Evolutionary conservation across 371 early-diverging fungal species (phyloP).

Genomic region (Gilbertella persicaria): DNA sequence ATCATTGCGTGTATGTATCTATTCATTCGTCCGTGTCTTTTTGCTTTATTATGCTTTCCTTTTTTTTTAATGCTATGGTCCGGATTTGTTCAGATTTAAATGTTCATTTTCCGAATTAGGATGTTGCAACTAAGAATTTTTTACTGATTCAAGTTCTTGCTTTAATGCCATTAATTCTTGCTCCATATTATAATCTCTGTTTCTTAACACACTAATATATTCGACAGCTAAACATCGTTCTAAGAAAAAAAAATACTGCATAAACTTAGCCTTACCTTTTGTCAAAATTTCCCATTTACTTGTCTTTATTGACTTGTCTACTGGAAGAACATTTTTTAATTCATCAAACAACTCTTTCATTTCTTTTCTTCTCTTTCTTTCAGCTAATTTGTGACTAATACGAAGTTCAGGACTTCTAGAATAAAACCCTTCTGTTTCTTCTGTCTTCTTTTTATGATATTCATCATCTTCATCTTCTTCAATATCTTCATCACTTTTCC

Average conservation of each 20-base stretch:
- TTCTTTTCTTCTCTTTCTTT: constrained; percentile 74
- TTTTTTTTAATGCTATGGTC: too few species aligned
- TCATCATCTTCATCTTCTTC: neutral
- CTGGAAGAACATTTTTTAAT: constrained; percentile 63
- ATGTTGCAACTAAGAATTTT: too few species aligned
- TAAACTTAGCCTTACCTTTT: constrained; percentile 47
- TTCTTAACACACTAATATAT: constrained; percentile 10
- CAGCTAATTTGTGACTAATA: constrained; percentile 76
- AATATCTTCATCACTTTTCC: neutral
- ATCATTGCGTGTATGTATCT: too few species aligned
- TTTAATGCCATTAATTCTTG: constrained; percentile 10
- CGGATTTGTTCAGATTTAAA: too few species aligned
- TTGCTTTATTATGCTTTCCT: too few species aligned
- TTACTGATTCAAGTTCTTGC: constrained; percentile 7
- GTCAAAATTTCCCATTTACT: constrained; percentile 82
- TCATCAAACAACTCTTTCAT: constrained; percentile 86
- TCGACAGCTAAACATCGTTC: constrained; percentile 16
- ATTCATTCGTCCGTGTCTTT: too few species aligned
- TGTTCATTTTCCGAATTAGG: too few species aligned
- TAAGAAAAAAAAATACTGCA: neutral
- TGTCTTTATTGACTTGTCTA: constrained; percentile 64
- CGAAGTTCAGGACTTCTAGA: constrained; percentile 61
- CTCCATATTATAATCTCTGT: constrained; percentile 12
- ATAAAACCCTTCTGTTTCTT: constrained; percentile 40
- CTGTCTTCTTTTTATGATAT: neutral